Conservation (phyloP, 306 rosid species). For the Carpinus viminea region DNA sequence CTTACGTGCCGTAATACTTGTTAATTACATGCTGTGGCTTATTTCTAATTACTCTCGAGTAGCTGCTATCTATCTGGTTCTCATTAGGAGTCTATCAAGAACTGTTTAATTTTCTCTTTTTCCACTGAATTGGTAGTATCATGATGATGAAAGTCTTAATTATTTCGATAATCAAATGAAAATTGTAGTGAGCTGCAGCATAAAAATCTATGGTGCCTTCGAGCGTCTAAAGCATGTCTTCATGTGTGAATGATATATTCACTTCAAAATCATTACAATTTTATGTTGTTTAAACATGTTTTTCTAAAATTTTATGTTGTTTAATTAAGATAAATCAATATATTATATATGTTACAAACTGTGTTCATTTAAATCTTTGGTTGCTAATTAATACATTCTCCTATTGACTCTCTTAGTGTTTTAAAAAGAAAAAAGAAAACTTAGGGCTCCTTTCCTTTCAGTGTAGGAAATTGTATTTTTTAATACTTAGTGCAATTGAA, state of each 20-base stretch:
- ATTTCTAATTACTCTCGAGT: no score
- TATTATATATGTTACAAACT: background rate
- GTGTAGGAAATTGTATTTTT: no score
- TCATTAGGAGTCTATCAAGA: no score
- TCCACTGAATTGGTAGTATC: background rate
- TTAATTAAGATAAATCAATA: background rate
- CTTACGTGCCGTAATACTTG: no score
- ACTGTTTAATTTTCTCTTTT: background rate
- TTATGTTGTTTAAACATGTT: background rate
- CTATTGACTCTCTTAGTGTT: background rate
- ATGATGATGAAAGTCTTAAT: background rate
- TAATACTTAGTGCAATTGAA: background rate
- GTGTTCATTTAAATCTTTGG: background rate
- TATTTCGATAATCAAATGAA: background rate
- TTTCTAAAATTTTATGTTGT: background rate
- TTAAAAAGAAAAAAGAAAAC: no score
- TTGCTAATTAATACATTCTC: background rate
- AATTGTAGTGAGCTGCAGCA: background rate
- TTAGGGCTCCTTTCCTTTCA: no score
- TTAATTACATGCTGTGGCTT: no score
- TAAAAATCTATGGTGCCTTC: background rate
- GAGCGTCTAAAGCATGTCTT: no score
- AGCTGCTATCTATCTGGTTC: no score
- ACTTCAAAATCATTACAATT: background rate
- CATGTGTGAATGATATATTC: background rate